Evolutionary conservation across 1,284 basidiomycete genomes (phyloP).

Genomic region (Sanghuangporus sanghuang): DNA sequence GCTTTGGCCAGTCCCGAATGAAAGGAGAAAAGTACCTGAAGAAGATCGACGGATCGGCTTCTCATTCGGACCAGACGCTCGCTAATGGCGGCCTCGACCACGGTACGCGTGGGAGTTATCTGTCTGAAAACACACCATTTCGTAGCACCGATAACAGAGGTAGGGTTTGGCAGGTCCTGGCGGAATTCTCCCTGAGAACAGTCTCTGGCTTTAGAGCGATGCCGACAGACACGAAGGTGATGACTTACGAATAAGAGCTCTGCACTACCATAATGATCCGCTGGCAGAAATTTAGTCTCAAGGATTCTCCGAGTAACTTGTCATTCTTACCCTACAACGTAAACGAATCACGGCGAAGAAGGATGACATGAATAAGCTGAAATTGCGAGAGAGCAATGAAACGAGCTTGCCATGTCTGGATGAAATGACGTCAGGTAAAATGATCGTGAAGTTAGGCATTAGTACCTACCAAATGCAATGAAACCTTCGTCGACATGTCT

Average conservation of each 20-base stretch:
- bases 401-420: conserved; percentile 35
- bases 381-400: conserved; percentile 1
- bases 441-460: neutral
- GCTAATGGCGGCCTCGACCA: conserved; percentile 60
- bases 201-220: conserved; percentile 4
- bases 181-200: conserved; percentile 60
- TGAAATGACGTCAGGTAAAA: neutral
- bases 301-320: neutral
- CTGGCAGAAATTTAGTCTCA: conserved; percentile 31
- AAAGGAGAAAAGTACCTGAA: conserved; percentile 45
- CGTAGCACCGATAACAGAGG: conserved; percentile 61
- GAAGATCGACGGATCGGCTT: conserved; percentile 53
- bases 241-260: conserved; percentile 69
- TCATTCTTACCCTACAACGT: conserved; percentile 8
- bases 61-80: conserved; percentile 60
- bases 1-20: neutral
- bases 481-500: conserved; percentile 61
- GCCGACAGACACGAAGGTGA: conserved; percentile 16
- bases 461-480: conserved; percentile 60
- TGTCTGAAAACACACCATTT: conserved; percentile 78
- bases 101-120: conserved; percentile 44
- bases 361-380: neutral
- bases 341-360: neutral
- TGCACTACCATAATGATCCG: conserved; percentile 78
- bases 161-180: conserved; percentile 35